A percentile compares a stretch with the other conserved stretches of the same genome.
These are phyloP conservation scores for Hericium coralloides DNA, from an alignment of 768 basidiomycete species.

Conservation along the genomic window DNA sequence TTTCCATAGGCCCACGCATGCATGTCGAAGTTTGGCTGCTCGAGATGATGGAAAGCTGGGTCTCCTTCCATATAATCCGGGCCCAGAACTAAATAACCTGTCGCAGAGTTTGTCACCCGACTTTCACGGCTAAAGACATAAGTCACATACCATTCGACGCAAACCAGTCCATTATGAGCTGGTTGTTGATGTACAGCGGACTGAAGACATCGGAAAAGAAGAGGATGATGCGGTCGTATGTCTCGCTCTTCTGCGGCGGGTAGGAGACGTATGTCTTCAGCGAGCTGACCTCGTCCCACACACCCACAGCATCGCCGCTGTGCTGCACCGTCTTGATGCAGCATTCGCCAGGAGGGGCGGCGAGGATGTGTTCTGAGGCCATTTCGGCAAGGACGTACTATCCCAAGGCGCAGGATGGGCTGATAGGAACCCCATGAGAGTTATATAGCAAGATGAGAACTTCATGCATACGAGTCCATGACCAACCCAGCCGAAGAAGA, in stretches of 20 bases:
- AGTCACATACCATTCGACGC: background rate
- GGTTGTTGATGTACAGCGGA: background rate
- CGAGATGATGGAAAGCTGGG: background rate
- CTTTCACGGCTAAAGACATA: too few species aligned
- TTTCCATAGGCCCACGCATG: background rate
- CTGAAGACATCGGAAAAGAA: background rate
- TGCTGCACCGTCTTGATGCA: background rate
- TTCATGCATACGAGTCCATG: too few species aligned
- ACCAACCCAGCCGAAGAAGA: too few species aligned
- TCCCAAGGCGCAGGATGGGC: too few species aligned
- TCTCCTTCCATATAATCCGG: background rate
- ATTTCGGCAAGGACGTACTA: background rate
- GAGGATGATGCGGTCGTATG: background rate
- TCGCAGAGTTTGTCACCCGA: too few species aligned
- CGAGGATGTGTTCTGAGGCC: background rate
- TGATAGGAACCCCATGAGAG: too few species aligned
- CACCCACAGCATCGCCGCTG: background rate
- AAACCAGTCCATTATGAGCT: background rate
- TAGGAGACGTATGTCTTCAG: background rate
- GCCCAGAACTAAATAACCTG: background rate
- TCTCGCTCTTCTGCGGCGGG: background rate
- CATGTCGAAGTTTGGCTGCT: background rate
- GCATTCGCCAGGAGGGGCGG: background rate
- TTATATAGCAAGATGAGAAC: too few species aligned
- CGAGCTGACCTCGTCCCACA: background rate